Evolutionary conservation across 1,284 basidiomycete species (phyloP).

Genomic region (Sanguinoderma infundibulare): DNA sequence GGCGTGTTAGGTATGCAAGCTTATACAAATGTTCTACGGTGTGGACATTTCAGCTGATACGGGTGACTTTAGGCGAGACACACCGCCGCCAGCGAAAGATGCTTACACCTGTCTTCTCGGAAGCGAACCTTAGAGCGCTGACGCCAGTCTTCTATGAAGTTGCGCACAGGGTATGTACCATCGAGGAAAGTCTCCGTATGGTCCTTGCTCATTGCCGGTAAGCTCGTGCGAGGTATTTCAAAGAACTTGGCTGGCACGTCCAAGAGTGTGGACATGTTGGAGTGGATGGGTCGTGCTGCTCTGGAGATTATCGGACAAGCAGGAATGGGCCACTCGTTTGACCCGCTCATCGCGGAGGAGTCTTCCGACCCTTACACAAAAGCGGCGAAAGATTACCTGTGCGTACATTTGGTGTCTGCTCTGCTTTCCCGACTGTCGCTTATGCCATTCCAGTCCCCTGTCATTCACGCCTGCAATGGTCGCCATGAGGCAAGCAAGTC

Average conservation of each 20-base stretch:
- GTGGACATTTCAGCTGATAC: not conserved
- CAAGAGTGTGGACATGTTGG: constrained; percentile 26
- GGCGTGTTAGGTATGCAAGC: constrained; percentile 17
- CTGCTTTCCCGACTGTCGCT: not conserved
- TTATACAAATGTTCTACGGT: not conserved
- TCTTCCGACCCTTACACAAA: constrained; percentile 37
- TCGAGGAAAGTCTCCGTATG: not conserved
- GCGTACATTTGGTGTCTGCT: not conserved
- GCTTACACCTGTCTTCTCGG: constrained; percentile 37
- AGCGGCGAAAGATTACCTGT: constrained; percentile 37
- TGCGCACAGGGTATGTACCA: constrained; percentile 26
- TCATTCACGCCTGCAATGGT: constrained; percentile 26
- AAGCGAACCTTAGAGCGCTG: constrained; percentile 32
- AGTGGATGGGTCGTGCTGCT: constrained; percentile 45
- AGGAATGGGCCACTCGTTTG: constrained; percentile 47
- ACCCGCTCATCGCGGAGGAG: constrained; percentile 33
- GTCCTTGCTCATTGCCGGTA: not conserved
- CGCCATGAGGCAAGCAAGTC: constrained; percentile 19
- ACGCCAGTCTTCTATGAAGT: constrained; percentile 35
- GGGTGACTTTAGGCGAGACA: constrained; percentile 24
- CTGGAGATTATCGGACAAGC: constrained; percentile 39
- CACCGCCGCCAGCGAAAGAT: constrained; percentile 35
- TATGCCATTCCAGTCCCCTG: constrained; percentile 8
- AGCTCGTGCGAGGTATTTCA: constrained; percentile 19
- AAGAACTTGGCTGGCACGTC: constrained; percentile 36